phyloP scores from a whole-genome alignment of 805 yeast species.

The Lipomyces spencermartinsiae region DNA sequence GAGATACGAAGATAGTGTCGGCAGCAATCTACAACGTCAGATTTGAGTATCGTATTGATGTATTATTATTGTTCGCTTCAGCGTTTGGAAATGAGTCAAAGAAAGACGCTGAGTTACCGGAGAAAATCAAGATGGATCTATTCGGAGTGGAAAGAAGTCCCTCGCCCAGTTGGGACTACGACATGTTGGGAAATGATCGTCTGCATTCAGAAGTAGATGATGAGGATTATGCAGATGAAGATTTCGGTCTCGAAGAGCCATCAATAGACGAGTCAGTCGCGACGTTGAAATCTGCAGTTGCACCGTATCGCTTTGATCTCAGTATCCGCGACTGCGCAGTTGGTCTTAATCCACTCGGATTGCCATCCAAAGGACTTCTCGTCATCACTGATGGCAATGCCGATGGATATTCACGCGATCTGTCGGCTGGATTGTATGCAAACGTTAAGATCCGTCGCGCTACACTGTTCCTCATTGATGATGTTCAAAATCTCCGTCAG shows the following conservation, averaged over 20 bases:
- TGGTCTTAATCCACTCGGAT: constrained; percentile 67
- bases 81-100: constrained; percentile 8
- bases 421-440: constrained; percentile 43
- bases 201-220: constrained; percentile 29
- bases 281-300: constrained; percentile 23
- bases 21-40: constrained; percentile 56
- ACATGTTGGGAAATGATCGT: constrained; percentile 24
- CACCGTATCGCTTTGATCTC: constrained; percentile 39
- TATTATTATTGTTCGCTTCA: constrained; percentile 56
- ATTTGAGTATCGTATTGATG: constrained; percentile 64
- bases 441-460: constrained; percentile 59
- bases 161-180: constrained; percentile 30
- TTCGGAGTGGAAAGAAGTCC: constrained; percentile 20
- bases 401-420: constrained; percentile 52
- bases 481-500: constrained; percentile 49
- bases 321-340: constrained; percentile 59
- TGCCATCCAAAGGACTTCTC: constrained; percentile 60
- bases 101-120: neutral
- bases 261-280: constrained; percentile 35
- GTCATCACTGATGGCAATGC: constrained; percentile 61
- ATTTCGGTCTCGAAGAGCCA: constrained; percentile 21
- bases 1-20: constrained; percentile 49
- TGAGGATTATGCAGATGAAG: constrained; percentile 29
- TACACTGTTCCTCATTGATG: constrained; percentile 69
- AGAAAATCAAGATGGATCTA: constrained; percentile 6